Percentiles rank a stretch among this genome's conserved stretches.
Evolutionary conservation across 331 rosid genomes (phyloP).

Genomic region (Pyracantha coccinea): DNA sequence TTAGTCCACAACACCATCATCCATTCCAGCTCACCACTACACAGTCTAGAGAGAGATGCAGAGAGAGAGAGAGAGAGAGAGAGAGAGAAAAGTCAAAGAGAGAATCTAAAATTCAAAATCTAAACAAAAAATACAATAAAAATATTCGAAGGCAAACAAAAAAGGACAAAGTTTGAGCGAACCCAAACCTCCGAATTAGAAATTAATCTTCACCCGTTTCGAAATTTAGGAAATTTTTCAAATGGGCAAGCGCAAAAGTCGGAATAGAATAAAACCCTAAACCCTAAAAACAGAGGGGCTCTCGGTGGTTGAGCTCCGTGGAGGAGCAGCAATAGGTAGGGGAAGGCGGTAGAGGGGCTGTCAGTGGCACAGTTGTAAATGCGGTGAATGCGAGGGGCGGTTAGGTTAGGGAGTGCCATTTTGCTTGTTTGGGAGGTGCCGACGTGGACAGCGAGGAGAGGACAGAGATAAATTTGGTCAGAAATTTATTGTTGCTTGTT

Average conservation of each 20-base stretch:
- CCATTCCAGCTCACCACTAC: constrained; percentile 1
- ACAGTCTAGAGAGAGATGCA: not conserved
- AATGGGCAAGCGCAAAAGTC: constrained; percentile 30
- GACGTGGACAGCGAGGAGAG: constrained; percentile 15
- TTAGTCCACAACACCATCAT: constrained; percentile 8
- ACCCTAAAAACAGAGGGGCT: constrained; percentile 18
- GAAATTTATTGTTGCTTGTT: not conserved
- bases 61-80: not conserved
- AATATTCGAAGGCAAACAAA: constrained; percentile 6
- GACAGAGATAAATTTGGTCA: constrained; percentile 1
- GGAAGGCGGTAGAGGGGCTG: not conserved
- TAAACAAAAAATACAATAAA: not conserved
- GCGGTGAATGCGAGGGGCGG: constrained; percentile 33
- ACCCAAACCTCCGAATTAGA: constrained; percentile 29
- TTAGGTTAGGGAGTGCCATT: constrained; percentile 20
- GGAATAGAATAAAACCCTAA: constrained; percentile 15
- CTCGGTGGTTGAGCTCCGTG: constrained; percentile 24
- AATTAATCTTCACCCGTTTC: not conserved
- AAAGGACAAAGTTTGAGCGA: constrained; percentile 12
- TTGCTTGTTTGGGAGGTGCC: constrained; percentile 11
- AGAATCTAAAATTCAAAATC: constrained; percentile 37
- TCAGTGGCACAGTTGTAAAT: constrained; percentile 51
- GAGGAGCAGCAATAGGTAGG: not conserved
- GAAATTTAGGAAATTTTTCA: constrained; percentile 23
- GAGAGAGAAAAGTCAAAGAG: constrained; percentile 19